These are phyloP conservation scores for Microstroma glucosiphilum DNA, from an alignment of 1,284 basidiomycete species.

Conservation along the genomic window DNA sequence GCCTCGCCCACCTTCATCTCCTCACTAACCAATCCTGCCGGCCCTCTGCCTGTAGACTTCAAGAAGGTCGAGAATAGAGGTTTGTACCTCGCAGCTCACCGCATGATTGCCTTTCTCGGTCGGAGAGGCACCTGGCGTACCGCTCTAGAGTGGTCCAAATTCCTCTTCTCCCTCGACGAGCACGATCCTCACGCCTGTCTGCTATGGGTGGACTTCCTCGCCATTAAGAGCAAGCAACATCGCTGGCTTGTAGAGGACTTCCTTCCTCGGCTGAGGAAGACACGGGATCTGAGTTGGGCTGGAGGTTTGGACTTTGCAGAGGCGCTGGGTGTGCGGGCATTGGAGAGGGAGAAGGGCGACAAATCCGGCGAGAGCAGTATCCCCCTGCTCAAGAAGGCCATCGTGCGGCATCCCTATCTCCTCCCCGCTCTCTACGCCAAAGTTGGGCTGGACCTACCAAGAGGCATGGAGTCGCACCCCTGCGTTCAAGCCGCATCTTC, in stretches of 20 bases:
- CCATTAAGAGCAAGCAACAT: constrained; percentile 39
- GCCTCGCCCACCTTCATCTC: constrained; percentile 34
- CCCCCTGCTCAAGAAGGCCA: constrained; percentile 34
- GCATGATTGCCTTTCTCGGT: constrained; percentile 41
- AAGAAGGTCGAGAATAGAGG: constrained; percentile 42
- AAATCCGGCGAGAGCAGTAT: constrained; percentile 9
- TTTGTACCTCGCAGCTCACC: constrained; percentile 44
- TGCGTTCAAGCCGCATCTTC: constrained; percentile 5
- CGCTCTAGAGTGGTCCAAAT: constrained; percentile 46
- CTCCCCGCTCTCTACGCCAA: constrained; percentile 39
- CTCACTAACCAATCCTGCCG: constrained; percentile 33
- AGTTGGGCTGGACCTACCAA: constrained; percentile 17
- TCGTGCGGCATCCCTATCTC: constrained; percentile 36
- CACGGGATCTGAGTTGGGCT: constrained; percentile 44
- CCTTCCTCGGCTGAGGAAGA: constrained; percentile 27
- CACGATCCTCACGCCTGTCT: constrained; percentile 44
- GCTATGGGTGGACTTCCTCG: constrained; percentile 49
- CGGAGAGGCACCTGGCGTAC: constrained; percentile 48
- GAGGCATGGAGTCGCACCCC: constrained; percentile 16
- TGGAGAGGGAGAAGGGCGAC: constrained; percentile 37
- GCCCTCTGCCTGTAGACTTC: constrained; percentile 42
- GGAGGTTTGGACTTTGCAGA: constrained; percentile 36
- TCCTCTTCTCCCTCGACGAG: constrained; percentile 32
- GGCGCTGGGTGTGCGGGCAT: constrained; percentile 33
- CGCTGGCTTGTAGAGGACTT: constrained; percentile 38